A percentile compares a stretch with the other conserved stretches of the same genome.
phyloP scores from a whole-genome alignment of 305 asterid genomes.

The Fraxinus xanthoxyloides region DNA sequence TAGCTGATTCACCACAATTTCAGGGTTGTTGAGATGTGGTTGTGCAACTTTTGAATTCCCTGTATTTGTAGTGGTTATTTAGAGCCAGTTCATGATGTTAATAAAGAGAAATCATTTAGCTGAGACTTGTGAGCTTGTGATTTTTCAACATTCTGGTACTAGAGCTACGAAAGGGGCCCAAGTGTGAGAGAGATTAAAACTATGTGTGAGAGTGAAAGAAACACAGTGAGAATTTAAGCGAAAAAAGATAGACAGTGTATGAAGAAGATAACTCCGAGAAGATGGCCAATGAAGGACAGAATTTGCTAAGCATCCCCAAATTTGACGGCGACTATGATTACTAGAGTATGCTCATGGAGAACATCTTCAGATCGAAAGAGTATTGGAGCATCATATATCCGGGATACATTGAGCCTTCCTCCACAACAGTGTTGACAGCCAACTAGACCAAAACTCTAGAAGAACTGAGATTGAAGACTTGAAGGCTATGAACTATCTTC shows the following conservation, averaged over 20 bases:
- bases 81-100: background rate
- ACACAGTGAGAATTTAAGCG: background rate
- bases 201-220: background rate
- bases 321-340: background rate
- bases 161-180: background rate
- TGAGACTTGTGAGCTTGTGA: background rate
- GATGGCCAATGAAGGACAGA: background rate
- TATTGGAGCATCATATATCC: background rate
- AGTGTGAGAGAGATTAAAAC: background rate
- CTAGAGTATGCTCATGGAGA: background rate
- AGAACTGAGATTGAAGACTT: background rate
- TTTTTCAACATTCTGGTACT: background rate
- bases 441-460: background rate
- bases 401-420: background rate
- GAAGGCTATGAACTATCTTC: background rate
- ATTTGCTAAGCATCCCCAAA: background rate
- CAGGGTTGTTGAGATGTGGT: background rate
- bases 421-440: background rate
- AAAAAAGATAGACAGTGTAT: too few species aligned
- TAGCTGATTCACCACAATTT: background rate
- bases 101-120: background rate
- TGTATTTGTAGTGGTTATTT: background rate
- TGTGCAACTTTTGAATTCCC: background rate
- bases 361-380: background rate
- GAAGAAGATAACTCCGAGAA: background rate